Evolutionary conservation across 345 rosid species (phyloP), one percentile per base, ranked within the genome.

Genomic region (Citrus mangshanensis): DNA sequence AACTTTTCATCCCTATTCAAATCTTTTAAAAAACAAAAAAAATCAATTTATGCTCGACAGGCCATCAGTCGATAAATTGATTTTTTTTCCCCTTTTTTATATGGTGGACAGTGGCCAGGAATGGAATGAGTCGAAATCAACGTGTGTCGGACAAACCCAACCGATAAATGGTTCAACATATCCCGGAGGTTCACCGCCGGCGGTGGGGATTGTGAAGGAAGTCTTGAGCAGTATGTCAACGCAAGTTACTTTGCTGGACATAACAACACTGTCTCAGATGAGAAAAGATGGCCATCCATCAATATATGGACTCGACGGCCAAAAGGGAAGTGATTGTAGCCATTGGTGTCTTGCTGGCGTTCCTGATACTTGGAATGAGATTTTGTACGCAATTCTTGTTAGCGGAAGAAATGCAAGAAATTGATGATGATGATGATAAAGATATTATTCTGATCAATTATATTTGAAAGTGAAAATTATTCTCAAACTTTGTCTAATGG

Each of bases 291-390:
- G 88, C 0, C 91, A 88, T 34, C 91, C 87, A 0, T 82, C 91
- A 0, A 14, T 38, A 0, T 84, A 84, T n/a, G 85, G 87, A 25
- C 27, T 13, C 7, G 38, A 32, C 10, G 84, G 76, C 1, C 16
- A 32, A 5, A 56, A 7, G 35, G 87, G 86, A 62, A 84, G 79
- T 14, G 91, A 88, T 51, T 88, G 91, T 49, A 81, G 84, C 55
- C 91, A 88, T 64, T 88, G 91, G 91, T 88, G 91, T 30, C 85
- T 88, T 30, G 78, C 85, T 5, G 91, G 89, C 4, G 89, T 85
- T 42, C 88, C 88, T 18, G 86, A 85, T 82, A 80, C 88, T 37
- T 85, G 88, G 86, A 85, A 85, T 65, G 81, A 83, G 73, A 77
- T 79, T 61, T 73, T 85, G 30, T 84, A 84, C 54, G 62, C 87